Evolutionary conservation across 208 protist species (phyloP), one percentile per base, ranked within the genome.

Genomic region (Lotmaria passim): DNA sequence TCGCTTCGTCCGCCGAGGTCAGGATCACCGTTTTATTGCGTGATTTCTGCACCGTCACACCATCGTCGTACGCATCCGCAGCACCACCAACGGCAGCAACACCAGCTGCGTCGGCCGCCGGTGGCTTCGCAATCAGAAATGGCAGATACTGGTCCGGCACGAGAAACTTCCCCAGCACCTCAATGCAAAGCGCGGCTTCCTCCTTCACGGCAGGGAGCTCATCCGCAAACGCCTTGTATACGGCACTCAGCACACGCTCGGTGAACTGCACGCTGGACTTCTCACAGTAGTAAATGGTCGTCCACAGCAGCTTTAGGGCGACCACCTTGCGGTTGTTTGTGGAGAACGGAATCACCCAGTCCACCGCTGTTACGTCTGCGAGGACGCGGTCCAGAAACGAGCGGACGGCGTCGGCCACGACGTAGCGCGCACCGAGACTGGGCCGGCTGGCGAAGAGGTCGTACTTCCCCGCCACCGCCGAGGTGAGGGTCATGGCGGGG

Each of bases 81-180:
- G 11, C 21, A 23, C 7, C 53, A 1, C 8, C 34, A 10, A 34
- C 3, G n/a, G 53, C 3, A 30, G 53, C 0, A 26, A 51, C 30
- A 5, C 1, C 51, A 7, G 33, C 58, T 15, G 36, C 48, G 11
- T 28, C 51, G 43, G 44, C 30, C 21, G 48, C 66, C 21, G 44
- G 19, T 14, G 68, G 67, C 52, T 89, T 84, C 14, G 84, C 72
- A 33, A 91, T 93, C 12, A 97, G 57, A 79, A 97, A 93, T 0
- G 93, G 93, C 7, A 97, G 47, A 46, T 97, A 97, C 60, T 97
- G 90, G 21, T 89, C 83, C n/a, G 93, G 93, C 43, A 83, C 91
- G n/a, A 95, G 56, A 60, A 94, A 95, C 68, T 95, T 94, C 24
- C 86, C 88, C 11, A 97, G 52, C 43, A 97, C 65, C 71, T 93